Evolutionary conservation across 306 rosid genomes (phyloP).

Genomic region (Medicago ruthenica): DNA sequence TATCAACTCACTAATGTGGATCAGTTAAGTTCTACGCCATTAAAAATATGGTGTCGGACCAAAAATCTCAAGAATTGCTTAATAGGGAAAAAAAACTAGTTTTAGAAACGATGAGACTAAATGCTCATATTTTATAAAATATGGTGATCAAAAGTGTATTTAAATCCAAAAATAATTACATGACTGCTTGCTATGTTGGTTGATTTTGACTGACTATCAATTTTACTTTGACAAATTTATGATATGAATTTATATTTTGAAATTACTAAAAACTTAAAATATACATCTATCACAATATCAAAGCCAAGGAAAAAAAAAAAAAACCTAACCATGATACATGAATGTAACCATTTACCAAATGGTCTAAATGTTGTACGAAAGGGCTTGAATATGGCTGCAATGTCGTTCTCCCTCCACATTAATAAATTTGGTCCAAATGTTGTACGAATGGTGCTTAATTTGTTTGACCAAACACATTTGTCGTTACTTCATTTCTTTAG

Average conservation of each 20-base stretch:
- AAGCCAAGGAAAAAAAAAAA: background rate
- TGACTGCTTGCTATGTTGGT: too few species aligned
- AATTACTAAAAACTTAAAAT: background rate
- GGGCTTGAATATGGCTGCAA: conserved; percentile 26
- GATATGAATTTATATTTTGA: background rate
- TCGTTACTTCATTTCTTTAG: background rate
- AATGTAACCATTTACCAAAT: conserved; percentile 37
- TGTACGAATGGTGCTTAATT: background rate
- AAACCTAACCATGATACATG: conserved; percentile 16
- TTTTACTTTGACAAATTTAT: too few species aligned
- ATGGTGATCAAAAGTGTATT: too few species aligned
- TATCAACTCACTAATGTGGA: too few species aligned
- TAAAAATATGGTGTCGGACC: too few species aligned
- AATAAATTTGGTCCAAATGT: background rate
- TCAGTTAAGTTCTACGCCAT: too few species aligned
- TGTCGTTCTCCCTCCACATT: conserved; percentile 19
- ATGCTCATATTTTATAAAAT: too few species aligned
- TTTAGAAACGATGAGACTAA: too few species aligned
- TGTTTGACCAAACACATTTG: background rate
- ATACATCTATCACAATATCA: background rate
- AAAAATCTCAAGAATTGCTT: too few species aligned
- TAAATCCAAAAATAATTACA: too few species aligned
- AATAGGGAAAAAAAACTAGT: too few species aligned
- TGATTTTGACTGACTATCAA: too few species aligned
- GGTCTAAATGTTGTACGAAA: conserved; percentile 13